Evolutionary conservation across 495 filamentous ascomycete species (phyloP), one percentile per base, ranked within the genome.

Genomic region (Collariella sp.): DNA sequence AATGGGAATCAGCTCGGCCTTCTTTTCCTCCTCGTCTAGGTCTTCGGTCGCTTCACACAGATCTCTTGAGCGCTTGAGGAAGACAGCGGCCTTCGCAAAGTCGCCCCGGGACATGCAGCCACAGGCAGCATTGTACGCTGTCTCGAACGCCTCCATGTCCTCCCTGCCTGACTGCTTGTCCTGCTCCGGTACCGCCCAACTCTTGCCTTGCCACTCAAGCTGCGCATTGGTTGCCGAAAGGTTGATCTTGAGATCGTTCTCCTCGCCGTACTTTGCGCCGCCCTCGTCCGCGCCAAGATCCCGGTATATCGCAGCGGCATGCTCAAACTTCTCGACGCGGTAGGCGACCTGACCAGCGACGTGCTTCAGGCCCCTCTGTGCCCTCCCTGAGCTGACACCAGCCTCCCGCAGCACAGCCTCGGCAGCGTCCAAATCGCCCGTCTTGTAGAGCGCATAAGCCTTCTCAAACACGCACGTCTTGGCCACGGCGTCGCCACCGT

Each of bases 401-500:
- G 68, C 74, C 15, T 72, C 62, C n/a, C 72, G 62, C 31, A 79
- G 76, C 13, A 83, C 76, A 19, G 79, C 70, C 13, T 77, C 76
- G n/a, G 93, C 91, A 59, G 87, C 80, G 16, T 79, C 74, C n/a
- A 87, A 74, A 38, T 83, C 70, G 23, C 90, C 90, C 11, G 80
- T 78, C 65, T 94, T 96, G 72, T 97, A 99, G 19, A 95, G 75
- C 16, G 87, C 85, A 76, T 99, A 99, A 3, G 89, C 87, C 66
- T 86, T 86, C 70, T 96, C 93, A 41, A 95, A 69, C 11, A 73
- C 62, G 23, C 86, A 91, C 34, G 65, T 67, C 45, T 83, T 72
- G 64, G 85, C 85, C 52, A 96, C 67, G 46, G 67, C 70, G 59
- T 85, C 75, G 33, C 85, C 87, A 41, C 78, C 84, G 35, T 83